Percentiles rank a stretch among this genome's conserved stretches.
Conservation (phyloP, 164 flowering plant species). For the Aristolochia contorta region DNA sequence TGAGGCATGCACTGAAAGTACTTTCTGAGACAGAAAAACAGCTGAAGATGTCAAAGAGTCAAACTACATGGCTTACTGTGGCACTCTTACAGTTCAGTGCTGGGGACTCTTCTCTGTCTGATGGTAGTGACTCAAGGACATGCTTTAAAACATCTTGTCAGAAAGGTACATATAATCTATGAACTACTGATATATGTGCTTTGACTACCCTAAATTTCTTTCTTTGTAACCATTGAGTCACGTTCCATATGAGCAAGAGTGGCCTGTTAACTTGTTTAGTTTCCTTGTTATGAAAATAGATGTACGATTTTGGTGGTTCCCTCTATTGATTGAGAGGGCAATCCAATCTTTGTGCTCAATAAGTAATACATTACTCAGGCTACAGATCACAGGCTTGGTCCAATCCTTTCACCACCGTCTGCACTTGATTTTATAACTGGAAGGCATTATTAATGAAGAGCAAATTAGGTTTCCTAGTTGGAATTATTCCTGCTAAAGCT, state of each 20-base stretch:
- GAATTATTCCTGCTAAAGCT: background rate
- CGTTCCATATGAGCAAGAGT: background rate
- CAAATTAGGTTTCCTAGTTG: background rate
- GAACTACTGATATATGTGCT: background rate
- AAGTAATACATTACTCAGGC: too few relatives aligned
- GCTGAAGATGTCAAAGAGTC: constrained; percentile 67
- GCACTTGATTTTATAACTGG: too few relatives aligned
- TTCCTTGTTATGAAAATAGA: too few relatives aligned
- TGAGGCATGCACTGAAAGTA: constrained; percentile 64
- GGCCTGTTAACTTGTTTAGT: too few relatives aligned
- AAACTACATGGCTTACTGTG: constrained; percentile 89
- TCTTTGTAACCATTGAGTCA: too few relatives aligned
- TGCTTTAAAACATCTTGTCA: constrained; percentile 19
- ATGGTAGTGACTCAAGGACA: constrained; percentile 31
- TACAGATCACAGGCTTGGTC: too few relatives aligned
- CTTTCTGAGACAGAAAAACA: constrained; percentile 91
- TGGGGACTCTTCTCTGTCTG: constrained; percentile 28
- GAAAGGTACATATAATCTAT: constrained; percentile 34
- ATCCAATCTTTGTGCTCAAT: too few relatives aligned
- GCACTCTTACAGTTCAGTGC: constrained; percentile 81
- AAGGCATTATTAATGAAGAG: too few relatives aligned
- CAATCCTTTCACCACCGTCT: too few relatives aligned
- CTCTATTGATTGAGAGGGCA: too few relatives aligned
- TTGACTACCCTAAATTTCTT: too few relatives aligned
- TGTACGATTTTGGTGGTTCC: too few relatives aligned